These are phyloP conservation scores for Eucalyptus microcorys DNA, from an alignment of 345 rosid genomes.

Conservation along the genomic window DNA sequence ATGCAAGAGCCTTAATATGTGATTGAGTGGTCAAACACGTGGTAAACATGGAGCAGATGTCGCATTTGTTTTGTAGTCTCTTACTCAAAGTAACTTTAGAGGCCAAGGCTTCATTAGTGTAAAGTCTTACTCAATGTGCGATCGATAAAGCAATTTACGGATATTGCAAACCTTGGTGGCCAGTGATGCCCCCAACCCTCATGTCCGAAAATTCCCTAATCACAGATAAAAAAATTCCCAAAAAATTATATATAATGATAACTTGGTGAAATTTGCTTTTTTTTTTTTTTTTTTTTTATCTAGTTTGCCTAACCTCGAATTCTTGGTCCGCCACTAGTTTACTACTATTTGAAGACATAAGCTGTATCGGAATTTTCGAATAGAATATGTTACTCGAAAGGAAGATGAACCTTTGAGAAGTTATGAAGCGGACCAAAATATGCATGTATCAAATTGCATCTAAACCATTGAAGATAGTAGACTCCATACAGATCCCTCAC, in stretches of 20 bases:
- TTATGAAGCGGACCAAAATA: too few relatives aligned
- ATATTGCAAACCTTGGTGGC: too few relatives aligned
- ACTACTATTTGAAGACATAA: neutral
- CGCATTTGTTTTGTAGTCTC: neutral
- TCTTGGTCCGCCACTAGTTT: neutral
- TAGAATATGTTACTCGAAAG: too few relatives aligned
- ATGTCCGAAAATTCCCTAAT: too few relatives aligned
- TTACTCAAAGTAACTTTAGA: neutral
- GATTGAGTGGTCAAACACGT: neutral
- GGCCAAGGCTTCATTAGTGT: neutral
- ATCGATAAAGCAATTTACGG: too few relatives aligned
- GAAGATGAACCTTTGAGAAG: too few relatives aligned
- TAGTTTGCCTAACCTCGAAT: neutral
- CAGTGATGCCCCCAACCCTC: fast-evolving
- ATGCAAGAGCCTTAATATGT: too few relatives aligned
- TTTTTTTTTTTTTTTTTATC: too few relatives aligned
- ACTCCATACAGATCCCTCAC: neutral
- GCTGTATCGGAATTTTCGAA: fast-evolving
- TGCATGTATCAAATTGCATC: neutral
- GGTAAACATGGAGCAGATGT: neutral
- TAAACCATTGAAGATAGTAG: neutral
- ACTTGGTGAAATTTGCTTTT: neutral
- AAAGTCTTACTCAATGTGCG: neutral
- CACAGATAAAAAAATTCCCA: too few relatives aligned
- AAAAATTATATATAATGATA: neutral